These are phyloP conservation scores for Lathyrus oleraceus DNA, from an alignment of 306 rosid species.

Conservation along the genomic window DNA sequence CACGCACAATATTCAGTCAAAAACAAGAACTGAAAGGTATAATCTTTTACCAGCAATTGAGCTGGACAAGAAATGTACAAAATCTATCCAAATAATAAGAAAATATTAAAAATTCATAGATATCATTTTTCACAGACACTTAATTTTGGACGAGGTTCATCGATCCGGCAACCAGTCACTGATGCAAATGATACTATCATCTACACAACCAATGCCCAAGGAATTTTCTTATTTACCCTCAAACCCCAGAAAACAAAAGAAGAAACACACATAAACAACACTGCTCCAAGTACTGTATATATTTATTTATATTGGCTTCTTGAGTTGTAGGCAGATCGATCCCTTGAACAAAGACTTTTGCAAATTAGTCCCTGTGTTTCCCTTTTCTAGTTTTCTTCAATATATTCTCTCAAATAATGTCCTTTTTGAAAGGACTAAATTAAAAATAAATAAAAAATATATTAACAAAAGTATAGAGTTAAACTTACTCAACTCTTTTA, in stretches of 20 bases:
- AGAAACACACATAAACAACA: background rate
- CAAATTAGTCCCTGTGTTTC: constrained; percentile 19
- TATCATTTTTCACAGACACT: constrained; percentile 30
- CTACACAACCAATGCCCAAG: constrained; percentile 34
- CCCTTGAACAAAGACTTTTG: constrained; percentile 21
- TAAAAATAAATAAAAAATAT: background rate
- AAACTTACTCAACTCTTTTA: constrained; percentile 22
- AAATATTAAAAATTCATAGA: constrained; percentile 38
- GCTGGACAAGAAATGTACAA: constrained; percentile 36
- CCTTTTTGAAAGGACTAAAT: constrained; percentile 5
- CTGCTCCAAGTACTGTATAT: background rate
- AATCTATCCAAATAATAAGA: constrained; percentile 8
- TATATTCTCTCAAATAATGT: constrained; percentile 28
- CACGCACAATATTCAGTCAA: constrained; percentile 8
- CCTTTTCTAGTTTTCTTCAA: constrained; percentile 24
- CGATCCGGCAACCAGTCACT: constrained; percentile 32
- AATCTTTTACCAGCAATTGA: constrained; percentile 14
- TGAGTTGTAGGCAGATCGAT: background rate
- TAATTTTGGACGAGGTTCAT: constrained; percentile 38
- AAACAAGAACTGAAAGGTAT: background rate
- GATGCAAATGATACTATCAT: constrained; percentile 39
- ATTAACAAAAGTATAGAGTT: constrained; percentile 7
- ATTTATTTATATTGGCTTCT: background rate
- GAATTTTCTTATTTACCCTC: constrained; percentile 15
- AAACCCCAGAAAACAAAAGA: constrained; percentile 1